These are phyloP conservation scores for Xanthoconium purpureum DNA, from an alignment of 768 basidiomycete genomes.

Conservation along the genomic window DNA sequence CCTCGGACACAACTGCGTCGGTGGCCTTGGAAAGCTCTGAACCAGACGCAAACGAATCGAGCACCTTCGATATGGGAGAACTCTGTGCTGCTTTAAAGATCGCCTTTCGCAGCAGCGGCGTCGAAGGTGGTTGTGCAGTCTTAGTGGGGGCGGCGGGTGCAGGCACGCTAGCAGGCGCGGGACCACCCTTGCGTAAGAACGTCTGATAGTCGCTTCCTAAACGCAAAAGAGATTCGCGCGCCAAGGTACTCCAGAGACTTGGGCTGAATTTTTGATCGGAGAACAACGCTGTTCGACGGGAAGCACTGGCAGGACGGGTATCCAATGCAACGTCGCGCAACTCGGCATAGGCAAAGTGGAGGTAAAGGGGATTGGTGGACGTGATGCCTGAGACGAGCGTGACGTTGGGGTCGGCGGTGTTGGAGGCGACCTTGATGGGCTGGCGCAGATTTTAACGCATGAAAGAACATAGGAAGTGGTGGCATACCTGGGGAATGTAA, in stretches of 20 bases:
- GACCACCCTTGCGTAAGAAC: slow-evolving; percentile 54
- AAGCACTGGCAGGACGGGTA: slow-evolving; percentile 36
- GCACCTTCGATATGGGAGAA: slow-evolving; percentile 54
- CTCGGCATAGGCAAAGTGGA: slow-evolving; percentile 67
- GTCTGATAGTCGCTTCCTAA: slow-evolving; percentile 70
- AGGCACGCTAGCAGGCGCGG: slow-evolving; percentile 19
- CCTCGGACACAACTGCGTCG: slow-evolving; percentile 42
- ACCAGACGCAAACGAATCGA: slow-evolving; percentile 59
- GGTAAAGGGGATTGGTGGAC: slow-evolving; percentile 49
- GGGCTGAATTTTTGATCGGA: slow-evolving; percentile 66
- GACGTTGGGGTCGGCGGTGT: slow-evolving; percentile 50
- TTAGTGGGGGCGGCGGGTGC: slow-evolving; percentile 29
- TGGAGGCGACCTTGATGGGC: slow-evolving; percentile 45
- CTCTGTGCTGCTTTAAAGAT: slow-evolving; percentile 39
- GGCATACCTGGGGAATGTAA: slow-evolving; percentile 51
- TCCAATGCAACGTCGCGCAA: slow-evolving; percentile 51
- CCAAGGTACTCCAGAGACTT: slow-evolving; percentile 59
- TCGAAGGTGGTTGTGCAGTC: slow-evolving; percentile 28
- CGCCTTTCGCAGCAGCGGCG: slow-evolving; percentile 39
- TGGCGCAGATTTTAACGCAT: slow-evolving; percentile 23
- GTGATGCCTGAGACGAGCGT: slow-evolving; percentile 64
- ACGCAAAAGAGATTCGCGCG: slow-evolving; percentile 54
- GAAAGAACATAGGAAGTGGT: not conserved
- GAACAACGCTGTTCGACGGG: slow-evolving; percentile 56
- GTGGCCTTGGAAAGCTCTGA: slow-evolving; percentile 52